A percentile compares a stretch with the other conserved stretches of the same genome.
These are phyloP conservation scores for Picea glauca DNA, from an alignment of 75 land plant species.

Conservation along the genomic window DNA sequence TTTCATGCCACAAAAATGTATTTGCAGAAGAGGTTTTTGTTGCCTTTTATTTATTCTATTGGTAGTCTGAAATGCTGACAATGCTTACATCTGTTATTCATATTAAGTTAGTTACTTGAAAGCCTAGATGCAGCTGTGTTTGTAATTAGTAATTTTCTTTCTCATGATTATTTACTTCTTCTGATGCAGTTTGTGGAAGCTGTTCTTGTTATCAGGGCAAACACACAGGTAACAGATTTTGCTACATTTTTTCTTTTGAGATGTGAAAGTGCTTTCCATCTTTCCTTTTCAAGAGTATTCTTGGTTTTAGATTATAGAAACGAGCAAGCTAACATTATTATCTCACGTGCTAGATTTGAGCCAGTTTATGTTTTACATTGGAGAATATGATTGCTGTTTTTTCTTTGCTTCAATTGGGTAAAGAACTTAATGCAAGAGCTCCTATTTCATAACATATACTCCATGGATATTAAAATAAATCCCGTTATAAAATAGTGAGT, in stretches of 20 bases:
- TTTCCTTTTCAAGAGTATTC: background rate
- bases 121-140: background rate
- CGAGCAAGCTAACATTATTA: background rate
- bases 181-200: constrained; percentile 78
- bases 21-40: too few species aligned
- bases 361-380: background rate
- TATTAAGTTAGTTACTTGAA: background rate
- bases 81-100: background rate
- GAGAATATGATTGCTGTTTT: background rate
- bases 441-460: background rate
- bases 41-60: background rate
- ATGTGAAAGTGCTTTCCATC: background rate
- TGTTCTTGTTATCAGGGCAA: constrained; percentile 50
- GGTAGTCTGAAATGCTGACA: background rate
- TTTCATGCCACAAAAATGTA: too few species aligned
- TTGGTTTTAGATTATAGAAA: background rate
- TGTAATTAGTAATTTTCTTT: background rate
- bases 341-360: background rate
- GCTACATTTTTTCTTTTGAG: background rate
- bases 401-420: background rate
- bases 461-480: background rate
- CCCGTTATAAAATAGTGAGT: background rate
- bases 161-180: constrained; percentile 1
- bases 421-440: background rate
- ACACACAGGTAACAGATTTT: constrained; percentile 37